Percentiles rank a stretch among this genome's conserved stretches.
phyloP scores from a whole-genome alignment of 768 basidiomycete genomes.

The Clathrus columnatus region DNA sequence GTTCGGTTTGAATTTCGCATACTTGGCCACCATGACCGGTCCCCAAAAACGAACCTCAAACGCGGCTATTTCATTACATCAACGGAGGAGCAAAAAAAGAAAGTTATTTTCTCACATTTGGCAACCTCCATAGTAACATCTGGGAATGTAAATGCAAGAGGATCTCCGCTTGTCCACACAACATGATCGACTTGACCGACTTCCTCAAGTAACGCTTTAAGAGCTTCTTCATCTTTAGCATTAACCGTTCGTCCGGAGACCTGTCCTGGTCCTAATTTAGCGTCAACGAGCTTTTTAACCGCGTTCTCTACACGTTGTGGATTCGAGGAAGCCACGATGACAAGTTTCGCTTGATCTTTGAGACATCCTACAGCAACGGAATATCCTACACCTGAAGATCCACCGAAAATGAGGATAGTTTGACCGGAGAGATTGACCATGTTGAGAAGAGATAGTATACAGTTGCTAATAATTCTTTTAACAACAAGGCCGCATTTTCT shows the following conservation, averaged over 20 bases:
- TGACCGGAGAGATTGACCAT: not conserved
- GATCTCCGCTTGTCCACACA: conserved; percentile 12
- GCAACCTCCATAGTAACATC: not conserved
- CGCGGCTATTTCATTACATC: not conserved
- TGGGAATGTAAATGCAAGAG: not conserved
- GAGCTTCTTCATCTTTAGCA: not conserved
- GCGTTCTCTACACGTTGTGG: conserved; percentile 1
- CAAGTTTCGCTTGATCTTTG: not conserved
- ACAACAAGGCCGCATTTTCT: too few relatives aligned
- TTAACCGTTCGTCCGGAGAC: conserved; percentile 4
- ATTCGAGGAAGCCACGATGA: conserved; percentile 9
- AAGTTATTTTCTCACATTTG: not conserved
- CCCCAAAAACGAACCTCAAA: conserved; percentile 16
- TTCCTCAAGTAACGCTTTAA: conserved; percentile 2
- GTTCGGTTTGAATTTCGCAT: conserved; percentile 9
- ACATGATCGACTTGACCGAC: conserved; percentile 12
- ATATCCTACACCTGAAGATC: conserved; percentile 11
- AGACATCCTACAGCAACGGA: conserved; percentile 7
- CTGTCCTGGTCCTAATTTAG: not conserved
- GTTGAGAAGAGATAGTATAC: too few relatives aligned
- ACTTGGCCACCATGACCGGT: conserved; percentile 10
- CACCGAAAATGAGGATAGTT: conserved; percentile 10
- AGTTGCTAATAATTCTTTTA: too few relatives aligned
- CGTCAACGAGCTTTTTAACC: not conserved
- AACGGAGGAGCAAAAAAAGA: not conserved